Percentiles rank a stretch among this genome's conserved stretches.
These are phyloP conservation scores for Pseudonectria foliicola DNA, from an alignment of 2,329 filamentous ascomycete genomes.

Conservation along the genomic window DNA sequence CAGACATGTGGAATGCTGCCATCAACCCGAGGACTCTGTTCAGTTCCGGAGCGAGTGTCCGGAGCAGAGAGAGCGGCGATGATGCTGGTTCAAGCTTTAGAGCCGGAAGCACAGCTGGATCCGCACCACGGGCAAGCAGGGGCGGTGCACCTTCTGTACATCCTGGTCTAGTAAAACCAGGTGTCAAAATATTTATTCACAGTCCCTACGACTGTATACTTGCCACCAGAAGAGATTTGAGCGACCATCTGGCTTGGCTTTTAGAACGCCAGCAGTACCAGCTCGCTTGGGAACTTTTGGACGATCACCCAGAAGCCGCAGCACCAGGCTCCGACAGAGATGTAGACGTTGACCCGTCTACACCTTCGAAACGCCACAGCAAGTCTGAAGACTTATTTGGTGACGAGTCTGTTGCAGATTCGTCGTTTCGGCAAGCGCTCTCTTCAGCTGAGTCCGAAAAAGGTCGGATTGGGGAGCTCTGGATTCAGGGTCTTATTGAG, in stretches of 20 bases:
- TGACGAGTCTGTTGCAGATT: slow-evolving; percentile 51
- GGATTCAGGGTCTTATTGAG: slow-evolving; percentile 80
- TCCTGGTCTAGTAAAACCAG: slow-evolving; percentile 47
- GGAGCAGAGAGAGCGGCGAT: slow-evolving; percentile 54
- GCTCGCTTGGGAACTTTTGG: slow-evolving; percentile 80
- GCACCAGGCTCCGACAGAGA: slow-evolving; percentile 33
- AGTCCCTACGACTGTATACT: slow-evolving; percentile 96
- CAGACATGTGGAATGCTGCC: slow-evolving; percentile 84
- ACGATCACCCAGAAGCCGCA: slow-evolving; percentile 76
- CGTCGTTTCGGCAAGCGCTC: slow-evolving; percentile 49
- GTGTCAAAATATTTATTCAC: slow-evolving; percentile 79
- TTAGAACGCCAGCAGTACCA: slow-evolving; percentile 74
- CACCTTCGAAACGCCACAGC: slow-evolving; percentile 33
- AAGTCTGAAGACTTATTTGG: slow-evolving; percentile 64
- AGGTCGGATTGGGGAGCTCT: slow-evolving; percentile 81
- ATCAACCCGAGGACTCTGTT: slow-evolving; percentile 84
- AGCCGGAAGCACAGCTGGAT: slow-evolving; percentile 28
- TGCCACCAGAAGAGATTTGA: slow-evolving; percentile 76
- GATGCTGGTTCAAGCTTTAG: slow-evolving; percentile 43
- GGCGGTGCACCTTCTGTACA: slow-evolving; percentile 35
- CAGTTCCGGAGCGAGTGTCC: slow-evolving; percentile 75
- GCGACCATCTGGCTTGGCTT: slow-evolving; percentile 82
- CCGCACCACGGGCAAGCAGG: slow-evolving; percentile 20
- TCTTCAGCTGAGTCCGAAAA: slow-evolving; percentile 80
- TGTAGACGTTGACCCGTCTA: slow-evolving; percentile 32